phyloP scores from a whole-genome alignment of 2,329 filamentous ascomycete species.

The Trichoderma sp. region DNA sequence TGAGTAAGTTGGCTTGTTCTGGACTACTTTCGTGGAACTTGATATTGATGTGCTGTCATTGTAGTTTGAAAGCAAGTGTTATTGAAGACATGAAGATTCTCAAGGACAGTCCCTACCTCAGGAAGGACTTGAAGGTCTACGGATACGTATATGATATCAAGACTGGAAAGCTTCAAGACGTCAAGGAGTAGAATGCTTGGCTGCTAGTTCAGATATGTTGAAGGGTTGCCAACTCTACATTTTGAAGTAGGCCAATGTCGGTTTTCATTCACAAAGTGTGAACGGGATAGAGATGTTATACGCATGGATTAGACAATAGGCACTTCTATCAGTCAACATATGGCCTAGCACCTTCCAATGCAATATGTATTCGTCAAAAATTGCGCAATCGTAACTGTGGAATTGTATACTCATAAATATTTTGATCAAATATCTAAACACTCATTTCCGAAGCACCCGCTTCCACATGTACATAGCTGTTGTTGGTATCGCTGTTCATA shows the following conservation, averaged over 20 bases:
- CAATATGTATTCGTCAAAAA: not conserved
- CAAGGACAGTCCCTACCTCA: not conserved
- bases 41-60: not conserved
- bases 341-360: not conserved
- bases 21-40: not conserved
- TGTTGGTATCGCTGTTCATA: conserved; percentile 14
- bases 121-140: not conserved
- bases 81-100: not conserved
- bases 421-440: not conserved
- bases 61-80: not conserved
- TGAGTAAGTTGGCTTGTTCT: not conserved
- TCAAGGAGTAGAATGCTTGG: not conserved
- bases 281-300: not conserved
- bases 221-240: not conserved
- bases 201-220: not conserved
- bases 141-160: not conserved
- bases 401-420: not conserved
- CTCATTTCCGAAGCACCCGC: not conserved
- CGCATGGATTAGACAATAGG: not conserved
- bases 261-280: too few relatives aligned
- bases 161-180: not conserved
- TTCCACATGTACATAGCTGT: not conserved
- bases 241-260: not conserved
- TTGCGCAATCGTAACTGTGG: not conserved
- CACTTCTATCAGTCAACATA: not conserved